These are phyloP conservation scores for Schizothecium vesticola DNA, from an alignment of 495 filamentous ascomycete species.

Conservation along the genomic window DNA sequence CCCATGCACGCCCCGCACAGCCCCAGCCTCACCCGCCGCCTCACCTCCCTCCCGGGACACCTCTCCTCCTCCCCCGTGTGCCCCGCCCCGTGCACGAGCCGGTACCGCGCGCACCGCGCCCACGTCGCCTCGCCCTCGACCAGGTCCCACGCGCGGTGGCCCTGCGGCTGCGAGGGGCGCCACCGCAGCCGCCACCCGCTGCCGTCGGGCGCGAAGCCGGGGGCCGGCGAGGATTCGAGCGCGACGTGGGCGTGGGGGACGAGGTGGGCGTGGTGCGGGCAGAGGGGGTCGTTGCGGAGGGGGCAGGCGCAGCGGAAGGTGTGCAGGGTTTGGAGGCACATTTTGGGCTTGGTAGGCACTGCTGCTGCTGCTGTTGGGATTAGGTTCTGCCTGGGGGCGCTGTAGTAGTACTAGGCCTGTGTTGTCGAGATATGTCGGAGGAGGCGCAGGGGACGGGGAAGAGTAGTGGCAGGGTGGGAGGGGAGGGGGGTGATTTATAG, in stretches of 20 bases:
- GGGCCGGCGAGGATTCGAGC: not conserved
- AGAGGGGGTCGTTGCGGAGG: not conserved
- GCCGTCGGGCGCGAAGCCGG: not conserved
- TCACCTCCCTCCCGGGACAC: not conserved
- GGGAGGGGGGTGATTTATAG: not conserved
- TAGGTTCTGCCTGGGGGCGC: too few species aligned
- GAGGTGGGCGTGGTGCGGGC: not conserved
- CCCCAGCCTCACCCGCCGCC: not conserved
- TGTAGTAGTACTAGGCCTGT: too few species aligned
- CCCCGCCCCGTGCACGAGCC: not conserved
- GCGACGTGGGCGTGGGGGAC: not conserved
- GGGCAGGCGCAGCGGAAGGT: not conserved
- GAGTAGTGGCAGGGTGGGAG: too few species aligned
- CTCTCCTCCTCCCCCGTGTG: not conserved
- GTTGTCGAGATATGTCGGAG: not conserved
- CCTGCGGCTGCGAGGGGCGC: not conserved
- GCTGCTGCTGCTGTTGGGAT: too few species aligned
- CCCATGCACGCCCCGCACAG: not conserved
- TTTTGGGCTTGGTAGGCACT: not conserved
- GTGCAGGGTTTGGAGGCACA: not conserved
- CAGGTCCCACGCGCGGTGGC: not conserved
- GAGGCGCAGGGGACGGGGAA: too few species aligned
- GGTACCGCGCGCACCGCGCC: not conserved
- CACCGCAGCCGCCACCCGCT: not conserved
- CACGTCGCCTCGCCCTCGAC: not conserved